Percentiles rank a stretch among this genome's conserved stretches.
These are phyloP conservation scores for Apiotrichum sp. DNA, from an alignment of 1,284 basidiomycete species.

Conservation along the genomic window DNA sequence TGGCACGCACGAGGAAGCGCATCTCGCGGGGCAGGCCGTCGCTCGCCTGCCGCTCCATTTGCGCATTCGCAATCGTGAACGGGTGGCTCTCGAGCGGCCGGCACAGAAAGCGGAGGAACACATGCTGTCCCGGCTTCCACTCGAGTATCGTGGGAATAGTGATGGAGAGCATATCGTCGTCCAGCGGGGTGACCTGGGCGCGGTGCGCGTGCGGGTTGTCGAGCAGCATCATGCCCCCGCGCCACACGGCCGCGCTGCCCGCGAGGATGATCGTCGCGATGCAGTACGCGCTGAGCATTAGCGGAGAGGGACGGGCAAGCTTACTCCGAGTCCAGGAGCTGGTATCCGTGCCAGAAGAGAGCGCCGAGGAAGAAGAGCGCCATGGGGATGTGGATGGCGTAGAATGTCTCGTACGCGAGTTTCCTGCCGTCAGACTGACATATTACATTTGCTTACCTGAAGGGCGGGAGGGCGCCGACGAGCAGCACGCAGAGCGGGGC, in stretches of 20 bases:
- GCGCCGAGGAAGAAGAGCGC: slow-evolving; percentile 20
- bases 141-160: slow-evolving; percentile 33
- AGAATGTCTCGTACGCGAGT: slow-evolving; percentile 49
- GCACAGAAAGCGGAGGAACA: slow-evolving; percentile 46
- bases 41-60: too few relatives aligned
- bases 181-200: slow-evolving; percentile 38
- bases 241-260: slow-evolving; percentile 29
- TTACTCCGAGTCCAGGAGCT: slow-evolving; percentile 1
- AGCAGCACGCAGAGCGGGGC: slow-evolving; percentile 43
- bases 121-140: slow-evolving; percentile 50
- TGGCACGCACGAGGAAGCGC: slow-evolving; percentile 6
- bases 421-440: too few relatives aligned
- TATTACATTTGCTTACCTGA: slow-evolving; percentile 27
- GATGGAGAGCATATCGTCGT: slow-evolving; percentile 41
- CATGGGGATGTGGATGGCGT: slow-evolving; percentile 38
- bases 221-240: slow-evolving; percentile 37
- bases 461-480: slow-evolving; percentile 19
- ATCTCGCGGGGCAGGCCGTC: slow-evolving; percentile 20
- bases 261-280: slow-evolving; percentile 46
- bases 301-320: background rate
- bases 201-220: slow-evolving; percentile 24
- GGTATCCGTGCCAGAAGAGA: slow-evolving; percentile 4
- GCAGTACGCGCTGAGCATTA: slow-evolving; percentile 41
- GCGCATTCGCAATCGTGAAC: slow-evolving; percentile 44
- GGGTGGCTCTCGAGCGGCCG: slow-evolving; percentile 44